phyloP scores from a whole-genome alignment of 352 stramenopile genomes.

The Phytophthora pinifolia region DNA sequence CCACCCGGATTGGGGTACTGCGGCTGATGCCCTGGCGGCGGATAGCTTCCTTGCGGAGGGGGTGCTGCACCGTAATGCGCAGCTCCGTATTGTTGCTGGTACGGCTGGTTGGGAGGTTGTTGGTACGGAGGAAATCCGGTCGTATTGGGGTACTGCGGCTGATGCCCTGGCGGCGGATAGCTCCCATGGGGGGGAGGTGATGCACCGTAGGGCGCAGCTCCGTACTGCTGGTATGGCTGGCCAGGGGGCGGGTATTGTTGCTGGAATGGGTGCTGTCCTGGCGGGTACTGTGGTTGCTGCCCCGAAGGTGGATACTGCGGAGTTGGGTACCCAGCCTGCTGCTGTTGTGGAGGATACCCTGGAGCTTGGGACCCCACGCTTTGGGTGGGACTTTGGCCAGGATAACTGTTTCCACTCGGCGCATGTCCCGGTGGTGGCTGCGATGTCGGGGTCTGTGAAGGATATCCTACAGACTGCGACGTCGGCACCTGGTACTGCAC shows the following conservation, averaged over 20 bases:
- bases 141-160: not conserved
- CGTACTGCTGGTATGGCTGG: slow-evolving; percentile 26
- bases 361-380: slow-evolving; percentile 23
- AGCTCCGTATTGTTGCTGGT: slow-evolving; percentile 5
- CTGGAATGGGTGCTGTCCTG: slow-evolving; percentile 4
- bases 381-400: slow-evolving; percentile 22
- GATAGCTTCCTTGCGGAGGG: slow-evolving; percentile 22
- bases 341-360: slow-evolving; percentile 15
- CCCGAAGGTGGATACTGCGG: slow-evolving; percentile 1
- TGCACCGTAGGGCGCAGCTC: not conserved
- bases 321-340: slow-evolving; percentile 1
- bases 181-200: too few relatives aligned
- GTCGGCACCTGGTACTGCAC: slow-evolving; percentile 13
- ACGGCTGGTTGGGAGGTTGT: slow-evolving; percentile 3
- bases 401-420: slow-evolving; percentile 25
- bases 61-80: slow-evolving; percentile 33
- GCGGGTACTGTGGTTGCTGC: slow-evolving; percentile 26
- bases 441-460: slow-evolving; percentile 14
- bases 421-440: slow-evolving; percentile 14
- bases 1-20: slow-evolving; percentile 26
- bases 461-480: slow-evolving; percentile 18
- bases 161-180: slow-evolving; percentile 2
- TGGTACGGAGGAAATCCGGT: not conserved
- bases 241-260: not conserved
- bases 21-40: slow-evolving; percentile 11